Percentiles rank a stretch among this genome's conserved stretches.
phyloP scores from a whole-genome alignment of 1,139 yeast genomes.

The Lodderomyces jiufengensis region DNA sequence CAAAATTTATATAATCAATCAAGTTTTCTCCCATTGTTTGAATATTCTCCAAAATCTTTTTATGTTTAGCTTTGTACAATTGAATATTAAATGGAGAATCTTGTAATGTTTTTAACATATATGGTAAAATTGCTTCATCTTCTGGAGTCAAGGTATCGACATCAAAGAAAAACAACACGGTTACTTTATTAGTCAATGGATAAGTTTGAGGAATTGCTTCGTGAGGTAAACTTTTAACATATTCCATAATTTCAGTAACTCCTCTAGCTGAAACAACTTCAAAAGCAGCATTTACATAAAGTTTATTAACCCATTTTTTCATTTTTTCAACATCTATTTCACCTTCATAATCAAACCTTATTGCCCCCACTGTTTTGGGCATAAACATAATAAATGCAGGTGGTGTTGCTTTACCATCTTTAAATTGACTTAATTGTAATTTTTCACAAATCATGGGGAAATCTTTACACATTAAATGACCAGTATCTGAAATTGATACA shows the following conservation, averaged over 20 bases:
- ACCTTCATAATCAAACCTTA: constrained; percentile 36
- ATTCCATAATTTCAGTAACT: constrained; percentile 40
- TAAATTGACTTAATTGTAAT: constrained; percentile 39
- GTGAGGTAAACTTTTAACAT: constrained; percentile 30
- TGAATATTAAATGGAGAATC: constrained; percentile 52
- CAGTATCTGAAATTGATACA: constrained; percentile 40
- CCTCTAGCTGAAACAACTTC: constrained; percentile 38
- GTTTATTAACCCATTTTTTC: constrained; percentile 31
- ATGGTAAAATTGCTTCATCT: constrained; percentile 58
- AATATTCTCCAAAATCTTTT: constrained; percentile 36
- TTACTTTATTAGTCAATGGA: constrained; percentile 41
- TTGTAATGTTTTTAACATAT: constrained; percentile 56
- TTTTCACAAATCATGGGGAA: constrained; percentile 48
- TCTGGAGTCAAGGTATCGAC: constrained; percentile 49
- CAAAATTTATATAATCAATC: constrained; percentile 40
- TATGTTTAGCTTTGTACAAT: constrained; percentile 50
- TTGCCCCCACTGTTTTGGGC: constrained; percentile 35
- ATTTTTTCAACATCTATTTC: constrained; percentile 22
- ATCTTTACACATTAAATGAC: constrained; percentile 57
- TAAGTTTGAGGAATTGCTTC: constrained; percentile 33
- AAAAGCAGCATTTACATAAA: constrained; percentile 35
- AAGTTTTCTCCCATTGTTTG: constrained; percentile 42
- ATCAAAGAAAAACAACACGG: constrained; percentile 56
- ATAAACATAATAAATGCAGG: constrained; percentile 39
- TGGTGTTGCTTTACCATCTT: constrained; percentile 13